Conservation (phyloP, 805 yeast species). For the Maudiozyma saulgeensis region DNA sequence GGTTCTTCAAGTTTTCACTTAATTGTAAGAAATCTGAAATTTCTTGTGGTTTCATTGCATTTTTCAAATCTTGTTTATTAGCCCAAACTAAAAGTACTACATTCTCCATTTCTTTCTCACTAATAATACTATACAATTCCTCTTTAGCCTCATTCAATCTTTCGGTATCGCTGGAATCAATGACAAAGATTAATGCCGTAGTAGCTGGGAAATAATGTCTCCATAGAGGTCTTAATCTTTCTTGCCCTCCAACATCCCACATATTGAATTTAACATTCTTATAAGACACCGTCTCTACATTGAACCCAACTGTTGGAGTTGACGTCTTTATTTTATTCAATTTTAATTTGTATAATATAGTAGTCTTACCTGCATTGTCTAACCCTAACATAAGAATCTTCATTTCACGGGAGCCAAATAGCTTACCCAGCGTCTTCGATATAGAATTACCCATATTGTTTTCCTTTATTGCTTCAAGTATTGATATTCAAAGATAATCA, state of each 20-base stretch:
- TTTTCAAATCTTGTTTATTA: slow-evolving; percentile 73
- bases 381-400: slow-evolving; percentile 82
- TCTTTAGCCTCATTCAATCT: slow-evolving; percentile 70
- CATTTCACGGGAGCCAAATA: slow-evolving; percentile 47
- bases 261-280: slow-evolving; percentile 77
- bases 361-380: slow-evolving; percentile 89
- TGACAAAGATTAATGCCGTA: slow-evolving; percentile 82
- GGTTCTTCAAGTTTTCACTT: slow-evolving; percentile 46
- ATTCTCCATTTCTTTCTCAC: slow-evolving; percentile 74
- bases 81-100: slow-evolving; percentile 79
- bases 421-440: slow-evolving; percentile 32
- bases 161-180: slow-evolving; percentile 67
- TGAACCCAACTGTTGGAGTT: slow-evolving; percentile 91
- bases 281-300: slow-evolving; percentile 78
- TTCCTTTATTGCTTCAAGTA: too few relatives aligned
- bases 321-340: slow-evolving; percentile 67
- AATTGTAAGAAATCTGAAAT: slow-evolving; percentile 64
- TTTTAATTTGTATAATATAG: slow-evolving; percentile 76
- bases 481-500: too few relatives aligned
- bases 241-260: slow-evolving; percentile 97
- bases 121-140: slow-evolving; percentile 67
- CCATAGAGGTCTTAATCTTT: slow-evolving; percentile 85
- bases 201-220: slow-evolving; percentile 92
- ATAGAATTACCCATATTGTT: slow-evolving; percentile 26
- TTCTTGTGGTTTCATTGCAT: slow-evolving; percentile 69